Evolutionary conservation across 352 stramenopile species (phyloP).

Genomic region (Pythium coloratum): DNA sequence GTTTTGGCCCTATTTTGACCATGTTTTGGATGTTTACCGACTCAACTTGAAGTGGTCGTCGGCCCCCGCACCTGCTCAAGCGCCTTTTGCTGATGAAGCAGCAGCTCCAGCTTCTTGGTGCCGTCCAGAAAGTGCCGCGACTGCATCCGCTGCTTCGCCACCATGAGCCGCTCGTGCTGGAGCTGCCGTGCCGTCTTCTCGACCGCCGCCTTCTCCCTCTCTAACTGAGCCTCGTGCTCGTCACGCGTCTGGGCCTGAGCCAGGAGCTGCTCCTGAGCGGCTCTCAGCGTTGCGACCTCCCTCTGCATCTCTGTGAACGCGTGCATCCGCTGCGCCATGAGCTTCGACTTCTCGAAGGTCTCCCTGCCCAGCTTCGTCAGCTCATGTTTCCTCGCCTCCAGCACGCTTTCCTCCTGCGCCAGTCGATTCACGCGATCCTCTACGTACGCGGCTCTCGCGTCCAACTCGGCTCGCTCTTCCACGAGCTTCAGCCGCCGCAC

Average conservation of each 20-base stretch:
- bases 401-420: slow-evolving; percentile 40
- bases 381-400: slow-evolving; percentile 53
- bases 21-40: slow-evolving; percentile 1
- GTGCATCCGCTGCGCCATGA: slow-evolving; percentile 41
- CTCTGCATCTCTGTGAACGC: slow-evolving; percentile 34
- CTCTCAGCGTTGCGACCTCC: slow-evolving; percentile 46
- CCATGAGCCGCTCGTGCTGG: slow-evolving; percentile 64
- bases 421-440: slow-evolving; percentile 56
- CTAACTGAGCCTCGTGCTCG: slow-evolving; percentile 32
- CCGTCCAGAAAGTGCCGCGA: slow-evolving; percentile 75
- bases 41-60: slow-evolving; percentile 13
- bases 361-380: slow-evolving; percentile 60
- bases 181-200: slow-evolving; percentile 54
- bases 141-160: slow-evolving; percentile 75
- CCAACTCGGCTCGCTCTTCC: slow-evolving; percentile 56
- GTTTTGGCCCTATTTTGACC: not conserved
- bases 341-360: slow-evolving; percentile 60
- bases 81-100: slow-evolving; percentile 57
- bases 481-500: slow-evolving; percentile 52
- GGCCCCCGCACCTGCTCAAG: slow-evolving; percentile 17
- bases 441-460: slow-evolving; percentile 42
- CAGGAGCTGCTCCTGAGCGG: slow-evolving; percentile 38
- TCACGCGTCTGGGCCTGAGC: slow-evolving; percentile 38
- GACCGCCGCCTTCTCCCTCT: slow-evolving; percentile 48
- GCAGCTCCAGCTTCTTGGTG: slow-evolving; percentile 57